phyloP scores from a whole-genome alignment of 805 yeast genomes.

The Pichia scutulata region DNA sequence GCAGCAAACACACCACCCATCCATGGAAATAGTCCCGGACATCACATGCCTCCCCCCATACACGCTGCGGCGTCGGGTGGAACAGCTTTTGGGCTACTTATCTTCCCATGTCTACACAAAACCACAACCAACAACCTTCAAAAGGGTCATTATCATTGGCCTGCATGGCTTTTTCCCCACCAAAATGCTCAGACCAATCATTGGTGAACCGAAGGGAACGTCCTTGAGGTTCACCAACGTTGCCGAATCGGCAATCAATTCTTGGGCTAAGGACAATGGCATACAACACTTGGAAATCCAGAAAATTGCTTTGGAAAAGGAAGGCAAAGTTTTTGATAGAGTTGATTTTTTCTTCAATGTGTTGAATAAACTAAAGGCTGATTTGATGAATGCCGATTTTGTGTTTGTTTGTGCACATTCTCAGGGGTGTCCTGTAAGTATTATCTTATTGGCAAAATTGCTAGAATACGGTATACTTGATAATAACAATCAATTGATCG shows the following conservation, averaged over 20 bases:
- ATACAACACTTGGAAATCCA: slow-evolving; percentile 48
- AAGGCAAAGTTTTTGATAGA: slow-evolving; percentile 82
- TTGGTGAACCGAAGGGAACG: slow-evolving; percentile 96
- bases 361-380: slow-evolving; percentile 54
- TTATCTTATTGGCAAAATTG: slow-evolving; percentile 65
- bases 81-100: background rate
- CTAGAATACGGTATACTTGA: slow-evolving; percentile 51
- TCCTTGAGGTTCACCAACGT: slow-evolving; percentile 85
- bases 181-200: slow-evolving; percentile 69
- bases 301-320: slow-evolving; percentile 88
- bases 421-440: slow-evolving; percentile 91
- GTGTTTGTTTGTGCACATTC: slow-evolving; percentile 92
- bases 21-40: background rate
- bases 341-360: slow-evolving; percentile 74
- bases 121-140: slow-evolving; percentile 23
- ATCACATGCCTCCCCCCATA: background rate
- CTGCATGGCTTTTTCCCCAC: slow-evolving; percentile 97
- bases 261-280: slow-evolving; percentile 51
- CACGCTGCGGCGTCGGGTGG: background rate
- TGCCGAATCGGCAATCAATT: slow-evolving; percentile 69
- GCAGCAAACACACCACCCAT: too few species aligned
- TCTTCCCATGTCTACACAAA: slow-evolving; percentile 14
- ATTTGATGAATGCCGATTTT: slow-evolving; percentile 54
- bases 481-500: slow-evolving; percentile 41
- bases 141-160: slow-evolving; percentile 75